Evolutionary conservation across 2,329 filamentous ascomycete species (phyloP).

Genomic region (Ceratocystis variospora): DNA sequence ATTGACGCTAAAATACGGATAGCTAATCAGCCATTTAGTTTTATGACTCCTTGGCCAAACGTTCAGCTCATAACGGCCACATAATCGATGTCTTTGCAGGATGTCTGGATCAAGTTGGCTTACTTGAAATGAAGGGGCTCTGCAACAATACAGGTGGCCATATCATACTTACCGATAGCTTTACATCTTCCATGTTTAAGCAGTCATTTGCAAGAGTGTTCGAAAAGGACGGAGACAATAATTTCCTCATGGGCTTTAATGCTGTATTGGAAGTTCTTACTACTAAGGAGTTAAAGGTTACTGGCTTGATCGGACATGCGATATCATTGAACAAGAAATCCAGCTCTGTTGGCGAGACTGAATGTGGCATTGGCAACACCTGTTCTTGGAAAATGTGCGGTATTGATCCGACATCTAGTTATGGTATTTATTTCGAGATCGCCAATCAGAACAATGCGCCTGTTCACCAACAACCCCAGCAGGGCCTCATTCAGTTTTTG

Average conservation of each 20-base stretch:
- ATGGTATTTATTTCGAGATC: slow-evolving; percentile 96
- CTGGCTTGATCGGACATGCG: slow-evolving; percentile 89
- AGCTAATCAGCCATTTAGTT: slow-evolving; percentile 41
- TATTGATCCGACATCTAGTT: slow-evolving; percentile 85
- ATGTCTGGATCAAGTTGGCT: slow-evolving; percentile 90
- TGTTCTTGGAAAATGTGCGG: slow-evolving; percentile 99
- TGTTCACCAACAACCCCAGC: slow-evolving; percentile 72
- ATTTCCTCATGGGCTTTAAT: slow-evolving; percentile 96
- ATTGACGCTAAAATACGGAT: no score
- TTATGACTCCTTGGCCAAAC: slow-evolving; percentile 86
- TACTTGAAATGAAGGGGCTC: slow-evolving; percentile 95
- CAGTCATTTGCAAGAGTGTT: slow-evolving; percentile 96
- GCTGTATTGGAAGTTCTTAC: slow-evolving; percentile 89
- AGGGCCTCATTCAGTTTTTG: slow-evolving; percentile 94
- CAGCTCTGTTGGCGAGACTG: slow-evolving; percentile 88
- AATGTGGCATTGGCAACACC: slow-evolving; percentile 95
- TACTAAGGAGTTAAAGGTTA: slow-evolving; percentile 96
- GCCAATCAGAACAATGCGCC: slow-evolving; percentile 80
- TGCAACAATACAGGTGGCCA: slow-evolving; percentile 93
- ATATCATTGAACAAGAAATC: slow-evolving; percentile 98
- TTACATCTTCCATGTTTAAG: slow-evolving; percentile 98
- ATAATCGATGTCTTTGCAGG: slow-evolving; percentile 96
- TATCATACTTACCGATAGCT: slow-evolving; percentile 96
- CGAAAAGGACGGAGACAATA: slow-evolving; percentile 90
- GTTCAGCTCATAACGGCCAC: slow-evolving; percentile 90